Evolutionary conservation across 129 eudicot genomes (phyloP), one percentile per base, ranked within the genome.

Genomic region (Centrapalus pauciflorus): DNA sequence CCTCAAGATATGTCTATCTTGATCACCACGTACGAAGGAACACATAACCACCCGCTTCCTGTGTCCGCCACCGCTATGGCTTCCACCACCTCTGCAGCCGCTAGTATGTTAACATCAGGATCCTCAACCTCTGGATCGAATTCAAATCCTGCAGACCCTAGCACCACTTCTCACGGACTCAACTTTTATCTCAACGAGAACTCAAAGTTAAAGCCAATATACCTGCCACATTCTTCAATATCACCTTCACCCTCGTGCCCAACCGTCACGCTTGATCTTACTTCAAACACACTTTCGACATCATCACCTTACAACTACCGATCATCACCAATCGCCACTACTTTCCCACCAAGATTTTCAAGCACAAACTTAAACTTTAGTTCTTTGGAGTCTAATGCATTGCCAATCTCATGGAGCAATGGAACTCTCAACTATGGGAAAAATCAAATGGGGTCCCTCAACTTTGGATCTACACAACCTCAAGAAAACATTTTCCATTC

Each of bases 51-150:
- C 67, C 85, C 87, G 14, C 97, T 90, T 55, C 80, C 97, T 0
- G 51, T 81, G 11, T 77, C 96, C 0, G 97, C 97, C 84, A 87
- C 95, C n/a, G 89, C 95, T 3, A 88, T 86, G 89, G 96, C 98
- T 0, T 83, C 96, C 73, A 92, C 92, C 76, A 88, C 96, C 9
- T 80, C 98, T 0, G 96, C 96, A 0, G 95, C 98, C 5, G 95
- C 95, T 4, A 66, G 68, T 49, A 88, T 88, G 95, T 69, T 88
- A 34, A 40, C 81, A 17, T 88, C 95, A 0, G 93, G 90, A 19
- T 87, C 93, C 35, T 70, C 97, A 16, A 67, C 77, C 20, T 70
- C 91, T 0, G 63, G 64, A 14, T 23, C 84, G 27, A 76, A 76
- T 61, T 23, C 76, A 56, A 65, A 70, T 69, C 66, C 77, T 6